Evolutionary conservation across 2,329 filamentous ascomycete genomes (phyloP).

Genomic region (Cytospora schulzeri): DNA sequence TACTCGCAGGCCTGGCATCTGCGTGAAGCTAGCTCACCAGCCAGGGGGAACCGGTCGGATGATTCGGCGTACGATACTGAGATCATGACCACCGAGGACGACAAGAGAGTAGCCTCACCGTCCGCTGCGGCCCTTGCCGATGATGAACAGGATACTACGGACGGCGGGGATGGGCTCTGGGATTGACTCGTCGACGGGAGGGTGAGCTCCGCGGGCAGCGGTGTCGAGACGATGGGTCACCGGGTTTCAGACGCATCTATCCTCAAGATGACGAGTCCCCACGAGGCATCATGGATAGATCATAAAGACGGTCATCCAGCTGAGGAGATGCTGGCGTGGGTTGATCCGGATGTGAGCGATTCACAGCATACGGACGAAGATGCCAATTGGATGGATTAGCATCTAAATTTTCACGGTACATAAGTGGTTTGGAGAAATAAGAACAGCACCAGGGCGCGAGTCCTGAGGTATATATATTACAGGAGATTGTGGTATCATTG

Average conservation of each 20-base stretch:
- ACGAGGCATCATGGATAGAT: constrained; percentile 1
- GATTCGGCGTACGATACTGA: constrained; percentile 2
- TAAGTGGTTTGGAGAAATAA: not conserved
- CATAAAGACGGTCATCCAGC: not conserved
- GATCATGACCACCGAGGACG: not conserved
- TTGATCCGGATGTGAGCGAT: not conserved
- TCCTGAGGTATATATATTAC: constrained; percentile 1
- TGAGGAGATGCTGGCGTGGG: not conserved
- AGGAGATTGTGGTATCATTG: not conserved
- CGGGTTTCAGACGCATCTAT: not conserved
- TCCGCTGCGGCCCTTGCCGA: constrained; percentile 23
- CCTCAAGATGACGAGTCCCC: not conserved
- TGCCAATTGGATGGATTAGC: constrained; percentile 16
- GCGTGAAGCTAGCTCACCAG: not conserved
- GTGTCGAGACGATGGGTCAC: constrained; percentile 22
- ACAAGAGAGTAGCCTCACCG: constrained; percentile 1
- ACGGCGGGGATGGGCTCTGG: constrained; percentile 22
- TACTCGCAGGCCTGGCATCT: constrained; percentile 17
- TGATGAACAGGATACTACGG: constrained; percentile 23
- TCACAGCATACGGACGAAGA: not conserved
- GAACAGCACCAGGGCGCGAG: constrained; percentile 16
- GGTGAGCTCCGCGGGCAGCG: constrained; percentile 24
- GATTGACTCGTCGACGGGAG: constrained; percentile 27
- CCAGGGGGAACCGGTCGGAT: not conserved
- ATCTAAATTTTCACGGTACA: not conserved